Conservation (phyloP, 176 grass and related monocot genomes). For the Oryza glumipatula region DNA sequence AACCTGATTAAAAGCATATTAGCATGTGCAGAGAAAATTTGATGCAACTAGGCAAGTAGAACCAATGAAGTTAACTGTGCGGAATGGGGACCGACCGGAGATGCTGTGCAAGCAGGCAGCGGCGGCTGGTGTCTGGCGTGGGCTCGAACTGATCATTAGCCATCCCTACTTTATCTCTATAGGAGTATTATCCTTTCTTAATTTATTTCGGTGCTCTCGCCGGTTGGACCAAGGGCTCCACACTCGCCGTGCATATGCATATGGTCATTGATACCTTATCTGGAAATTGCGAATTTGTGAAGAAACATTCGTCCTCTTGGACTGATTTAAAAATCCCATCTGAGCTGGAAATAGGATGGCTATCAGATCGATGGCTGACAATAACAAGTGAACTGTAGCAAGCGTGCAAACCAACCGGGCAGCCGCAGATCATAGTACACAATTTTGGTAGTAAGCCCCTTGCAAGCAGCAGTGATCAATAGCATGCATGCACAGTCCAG, state of each 20-base stretch:
- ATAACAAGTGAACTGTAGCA: not conserved
- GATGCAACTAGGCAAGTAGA: not conserved
- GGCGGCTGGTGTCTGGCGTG: constrained; percentile 48
- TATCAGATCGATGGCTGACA: not conserved
- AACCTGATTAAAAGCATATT: constrained; percentile 10
- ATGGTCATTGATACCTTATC: not conserved
- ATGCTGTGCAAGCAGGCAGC: not conserved
- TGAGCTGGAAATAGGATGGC: not conserved
- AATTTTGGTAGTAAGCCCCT: not conserved
- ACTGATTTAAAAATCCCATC: not conserved
- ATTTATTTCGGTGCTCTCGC: not conserved
- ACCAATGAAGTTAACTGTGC: not conserved
- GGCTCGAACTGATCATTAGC: constrained; percentile 49
- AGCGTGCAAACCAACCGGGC: not conserved
- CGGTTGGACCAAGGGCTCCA: not conserved
- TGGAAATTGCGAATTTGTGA: not conserved
- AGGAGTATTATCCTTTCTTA: not conserved
- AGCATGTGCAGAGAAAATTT: constrained; percentile 8
- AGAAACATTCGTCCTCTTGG: not conserved
- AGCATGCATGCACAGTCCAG: not conserved
- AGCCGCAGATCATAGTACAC: not conserved
- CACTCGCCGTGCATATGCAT: not conserved
- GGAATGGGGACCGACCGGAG: not conserved
- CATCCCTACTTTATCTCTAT: not conserved
- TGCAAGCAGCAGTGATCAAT: constrained; percentile 13